A percentile compares a stretch with the other conserved stretches of the same genome.
Conservation (phyloP, 2,329 filamentous ascomycete species). For the Claviceps sp. region DNA sequence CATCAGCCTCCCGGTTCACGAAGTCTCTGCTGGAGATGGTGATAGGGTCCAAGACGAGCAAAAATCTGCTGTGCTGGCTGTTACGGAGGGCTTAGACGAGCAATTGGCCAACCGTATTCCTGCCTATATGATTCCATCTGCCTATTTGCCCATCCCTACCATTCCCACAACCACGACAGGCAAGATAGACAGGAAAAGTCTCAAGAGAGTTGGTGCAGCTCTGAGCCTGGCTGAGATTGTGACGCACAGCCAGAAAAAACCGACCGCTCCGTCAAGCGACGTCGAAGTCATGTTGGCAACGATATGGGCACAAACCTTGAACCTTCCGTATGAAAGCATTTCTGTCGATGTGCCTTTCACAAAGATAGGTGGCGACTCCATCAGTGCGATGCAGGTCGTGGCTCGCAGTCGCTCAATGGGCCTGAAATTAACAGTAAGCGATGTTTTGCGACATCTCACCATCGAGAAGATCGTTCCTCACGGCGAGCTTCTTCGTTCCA, state of each 20-base stretch:
- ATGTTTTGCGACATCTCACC: constrained; percentile 15
- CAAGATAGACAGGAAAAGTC: not conserved
- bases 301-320: not conserved
- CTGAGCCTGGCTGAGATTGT: not conserved
- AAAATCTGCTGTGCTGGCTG: not conserved
- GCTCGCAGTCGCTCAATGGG: constrained; percentile 22
- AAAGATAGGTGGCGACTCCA: constrained; percentile 20
- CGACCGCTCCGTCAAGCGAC: not conserved
- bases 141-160: not conserved
- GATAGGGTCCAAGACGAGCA: not conserved
- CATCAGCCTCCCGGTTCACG: not conserved
- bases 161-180: not conserved
- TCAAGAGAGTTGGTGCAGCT: not conserved
- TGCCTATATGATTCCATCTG: not conserved
- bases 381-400: constrained; percentile 27
- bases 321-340: not conserved
- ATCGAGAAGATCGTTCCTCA: not conserved
- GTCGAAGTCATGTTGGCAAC: not conserved
- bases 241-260: not conserved
- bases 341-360: not conserved
- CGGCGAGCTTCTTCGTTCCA: not conserved
- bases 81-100: not conserved
- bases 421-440: constrained; percentile 17
- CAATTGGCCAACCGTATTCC: not conserved
- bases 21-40: not conserved